Percentiles rank a stretch among this genome's conserved stretches.
phyloP scores from a whole-genome alignment of 768 basidiomycete genomes.

The Mrakia frigida region DNA sequence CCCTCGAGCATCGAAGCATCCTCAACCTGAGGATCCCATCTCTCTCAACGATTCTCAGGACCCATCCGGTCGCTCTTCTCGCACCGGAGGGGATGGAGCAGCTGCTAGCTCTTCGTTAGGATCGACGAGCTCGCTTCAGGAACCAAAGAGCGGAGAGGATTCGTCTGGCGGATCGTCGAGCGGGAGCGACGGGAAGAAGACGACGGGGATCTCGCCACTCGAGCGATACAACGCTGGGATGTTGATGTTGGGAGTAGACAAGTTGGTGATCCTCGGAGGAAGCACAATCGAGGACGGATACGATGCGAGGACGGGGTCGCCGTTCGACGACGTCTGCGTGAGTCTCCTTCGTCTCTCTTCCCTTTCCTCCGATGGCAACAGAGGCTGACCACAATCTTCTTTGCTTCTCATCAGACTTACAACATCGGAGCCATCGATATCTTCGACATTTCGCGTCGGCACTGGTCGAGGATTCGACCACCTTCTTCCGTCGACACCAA shows the following conservation, averaged over 20 bases:
- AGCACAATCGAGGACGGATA: slow-evolving; percentile 13
- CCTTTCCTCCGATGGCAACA: neutral
- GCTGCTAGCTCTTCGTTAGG: neutral
- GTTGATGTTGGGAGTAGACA: slow-evolving; percentile 3
- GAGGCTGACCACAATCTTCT: neutral
- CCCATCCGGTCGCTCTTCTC: neutral
- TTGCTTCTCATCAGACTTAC: neutral
- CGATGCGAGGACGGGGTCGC: neutral
- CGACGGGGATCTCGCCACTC: slow-evolving; percentile 2
- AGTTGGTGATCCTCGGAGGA: slow-evolving; percentile 15
- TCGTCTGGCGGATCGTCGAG: slow-evolving; percentile 5
- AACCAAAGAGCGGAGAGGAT: neutral
- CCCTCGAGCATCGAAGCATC: neutral
- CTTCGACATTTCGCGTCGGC: neutral
- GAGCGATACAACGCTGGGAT: slow-evolving; percentile 1
- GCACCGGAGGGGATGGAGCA: too few species aligned
- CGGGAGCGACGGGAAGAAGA: slow-evolving; percentile 10
- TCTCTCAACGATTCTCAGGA: neutral
- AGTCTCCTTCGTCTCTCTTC: neutral
- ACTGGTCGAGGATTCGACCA: slow-evolving; percentile 14
- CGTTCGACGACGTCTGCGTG: slow-evolving; percentile 15
- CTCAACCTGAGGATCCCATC: neutral
- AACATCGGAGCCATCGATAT: slow-evolving; percentile 9
- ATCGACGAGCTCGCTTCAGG: neutral
- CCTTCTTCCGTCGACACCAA: neutral